These are phyloP conservation scores for Endothia cerciana DNA, from an alignment of 2,329 filamentous ascomycete genomes.

Conservation along the genomic window DNA sequence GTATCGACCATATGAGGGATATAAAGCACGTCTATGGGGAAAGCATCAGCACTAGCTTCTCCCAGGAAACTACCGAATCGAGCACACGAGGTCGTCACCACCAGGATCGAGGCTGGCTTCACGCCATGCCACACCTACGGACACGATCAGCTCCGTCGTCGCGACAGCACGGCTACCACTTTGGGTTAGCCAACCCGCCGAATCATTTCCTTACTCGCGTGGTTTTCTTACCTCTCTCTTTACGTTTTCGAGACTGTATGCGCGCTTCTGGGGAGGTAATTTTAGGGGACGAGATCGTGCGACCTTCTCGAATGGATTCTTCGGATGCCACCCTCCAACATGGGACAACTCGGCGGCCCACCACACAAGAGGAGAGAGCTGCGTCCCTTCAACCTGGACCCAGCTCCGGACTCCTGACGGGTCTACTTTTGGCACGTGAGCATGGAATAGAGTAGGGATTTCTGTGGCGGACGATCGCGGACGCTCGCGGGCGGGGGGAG, in stretches of 20 bases:
- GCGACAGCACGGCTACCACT: constrained; percentile 36
- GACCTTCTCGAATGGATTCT: neutral
- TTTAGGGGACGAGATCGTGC: constrained; percentile 35
- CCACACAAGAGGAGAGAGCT: neutral
- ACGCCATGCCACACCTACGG: constrained; percentile 24
- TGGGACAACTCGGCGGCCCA: neutral
- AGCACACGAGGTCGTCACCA: constrained; percentile 19
- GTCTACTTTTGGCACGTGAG: neutral
- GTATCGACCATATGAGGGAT: constrained; percentile 30
- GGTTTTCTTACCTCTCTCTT: constrained; percentile 33
- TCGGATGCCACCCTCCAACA: neutral
- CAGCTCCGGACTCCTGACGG: neutral
- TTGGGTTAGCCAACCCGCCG: constrained; percentile 24
- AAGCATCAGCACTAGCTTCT: constrained; percentile 22
- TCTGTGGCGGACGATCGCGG: neutral
- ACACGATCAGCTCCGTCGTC: constrained; percentile 35
- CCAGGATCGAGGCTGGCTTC: constrained; percentile 9
- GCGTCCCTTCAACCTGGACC: neutral
- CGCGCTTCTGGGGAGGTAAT: constrained; percentile 44
- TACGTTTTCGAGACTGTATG: constrained; percentile 38
- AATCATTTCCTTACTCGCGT: constrained; percentile 28
- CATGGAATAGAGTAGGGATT: neutral
- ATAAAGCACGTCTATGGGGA: constrained; percentile 24
- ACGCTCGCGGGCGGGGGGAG: neutral
- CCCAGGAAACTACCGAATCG: constrained; percentile 21